Conservation (phyloP, 2,329 filamentous ascomycete species). For the Aspergillus piperis region DNA sequence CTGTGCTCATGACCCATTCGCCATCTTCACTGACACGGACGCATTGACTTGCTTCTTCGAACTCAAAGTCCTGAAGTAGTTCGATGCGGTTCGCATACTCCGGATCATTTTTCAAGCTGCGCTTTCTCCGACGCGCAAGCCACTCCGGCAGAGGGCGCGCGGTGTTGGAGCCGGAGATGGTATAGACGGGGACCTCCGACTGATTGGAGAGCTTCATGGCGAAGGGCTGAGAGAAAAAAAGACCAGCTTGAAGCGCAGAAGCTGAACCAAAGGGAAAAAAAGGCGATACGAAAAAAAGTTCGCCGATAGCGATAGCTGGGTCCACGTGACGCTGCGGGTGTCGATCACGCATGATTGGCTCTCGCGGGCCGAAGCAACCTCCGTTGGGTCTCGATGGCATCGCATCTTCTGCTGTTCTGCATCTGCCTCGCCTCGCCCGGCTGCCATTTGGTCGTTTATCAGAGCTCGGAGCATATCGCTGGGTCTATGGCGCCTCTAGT, state of each 20-base stretch:
- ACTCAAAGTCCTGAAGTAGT: constrained; percentile 94
- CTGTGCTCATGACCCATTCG: constrained; percentile 95
- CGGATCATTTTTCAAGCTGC: constrained; percentile 85
- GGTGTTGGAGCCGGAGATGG: constrained; percentile 86
- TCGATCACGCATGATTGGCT: constrained; percentile 33
- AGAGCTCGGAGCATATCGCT: background rate
- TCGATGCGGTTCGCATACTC: constrained; percentile 95
- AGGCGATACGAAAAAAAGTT: constrained; percentile 12
- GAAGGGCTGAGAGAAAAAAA: constrained; percentile 12
- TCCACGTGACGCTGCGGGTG: constrained; percentile 32
- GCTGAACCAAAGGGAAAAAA: constrained; percentile 10
- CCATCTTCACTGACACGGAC: constrained; percentile 91
- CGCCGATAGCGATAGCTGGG: constrained; percentile 28
- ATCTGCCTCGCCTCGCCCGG: constrained; percentile 11
- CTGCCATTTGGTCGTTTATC: background rate
- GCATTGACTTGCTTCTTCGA: constrained; percentile 91
- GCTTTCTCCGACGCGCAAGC: constrained; percentile 86
- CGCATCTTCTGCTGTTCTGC: constrained; percentile 15
- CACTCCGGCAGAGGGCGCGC: constrained; percentile 90
- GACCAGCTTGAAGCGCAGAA: background rate
- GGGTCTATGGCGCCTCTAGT: background rate
- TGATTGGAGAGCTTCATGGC: constrained; percentile 60
- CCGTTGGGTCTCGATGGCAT: constrained; percentile 29
- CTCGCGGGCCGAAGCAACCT: constrained; percentile 34
- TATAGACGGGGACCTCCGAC: constrained; percentile 86